Evolutionary conservation across 192 early-diverging fungal species (phyloP).

Genomic region (Coemansia sp.): DNA sequence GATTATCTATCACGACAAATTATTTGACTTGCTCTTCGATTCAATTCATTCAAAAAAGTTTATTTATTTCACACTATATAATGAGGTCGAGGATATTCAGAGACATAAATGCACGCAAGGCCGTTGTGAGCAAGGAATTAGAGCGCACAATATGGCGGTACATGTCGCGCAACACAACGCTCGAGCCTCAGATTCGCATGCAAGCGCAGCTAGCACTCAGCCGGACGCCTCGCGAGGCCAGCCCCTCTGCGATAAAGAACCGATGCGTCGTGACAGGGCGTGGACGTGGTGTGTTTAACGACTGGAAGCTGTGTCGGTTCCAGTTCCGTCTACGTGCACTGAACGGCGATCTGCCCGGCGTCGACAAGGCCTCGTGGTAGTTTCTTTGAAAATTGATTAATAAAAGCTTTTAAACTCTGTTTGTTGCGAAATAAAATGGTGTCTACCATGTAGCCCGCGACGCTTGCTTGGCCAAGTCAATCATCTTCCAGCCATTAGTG

Average conservation of each 20-base stretch:
- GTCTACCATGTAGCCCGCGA: conserved; percentile 56
- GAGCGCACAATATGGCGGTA: conserved; percentile 75
- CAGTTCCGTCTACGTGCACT: conserved; percentile 80
- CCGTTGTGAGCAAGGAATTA: conserved; percentile 68
- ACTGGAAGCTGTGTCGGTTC: conserved; percentile 74
- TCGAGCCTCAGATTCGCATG: conserved; percentile 72
- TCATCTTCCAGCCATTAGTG: conserved; percentile 91
- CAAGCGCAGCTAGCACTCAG: conserved; percentile 76
- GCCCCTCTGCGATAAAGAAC: conserved; percentile 68
- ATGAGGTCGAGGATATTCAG: conserved; percentile 60
- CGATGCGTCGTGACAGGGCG: conserved; percentile 76
- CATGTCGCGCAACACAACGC: conserved; percentile 73
- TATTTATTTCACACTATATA: conserved; percentile 3
- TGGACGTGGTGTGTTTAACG: conserved; percentile 73
- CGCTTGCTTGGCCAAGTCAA: conserved; percentile 82
- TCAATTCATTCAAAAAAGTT: conserved; percentile 1
- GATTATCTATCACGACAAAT: not conserved
- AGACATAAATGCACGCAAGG: conserved; percentile 70
- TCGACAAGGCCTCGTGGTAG: conserved; percentile 81
- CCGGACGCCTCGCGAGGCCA: conserved; percentile 64
- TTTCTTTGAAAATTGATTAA: not conserved
- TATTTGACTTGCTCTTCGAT: not conserved
- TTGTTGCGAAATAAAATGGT: not conserved
- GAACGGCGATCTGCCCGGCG: conserved; percentile 77
- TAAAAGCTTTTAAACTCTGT: conserved; percentile 7